phyloP scores from a whole-genome alignment of 345 rosid species.

The Ricinus communis region DNA sequence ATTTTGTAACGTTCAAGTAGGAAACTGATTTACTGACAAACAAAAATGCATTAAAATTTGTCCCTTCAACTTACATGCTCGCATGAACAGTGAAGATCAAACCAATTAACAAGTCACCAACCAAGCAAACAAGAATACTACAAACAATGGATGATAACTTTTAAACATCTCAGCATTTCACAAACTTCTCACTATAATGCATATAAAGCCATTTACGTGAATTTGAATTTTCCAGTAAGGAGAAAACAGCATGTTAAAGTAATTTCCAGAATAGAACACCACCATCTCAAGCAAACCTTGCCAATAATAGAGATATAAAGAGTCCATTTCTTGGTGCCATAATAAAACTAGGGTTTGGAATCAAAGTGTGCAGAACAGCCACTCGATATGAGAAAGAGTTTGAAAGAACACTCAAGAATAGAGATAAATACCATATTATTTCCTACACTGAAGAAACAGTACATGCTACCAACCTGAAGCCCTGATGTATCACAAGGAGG shows the following conservation, averaged over 20 bases:
- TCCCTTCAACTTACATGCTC: background rate
- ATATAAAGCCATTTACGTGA: background rate
- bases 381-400: background rate
- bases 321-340: background rate
- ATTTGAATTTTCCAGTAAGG: background rate
- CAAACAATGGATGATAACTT: background rate
- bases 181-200: background rate
- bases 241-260: background rate
- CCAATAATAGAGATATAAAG: background rate
- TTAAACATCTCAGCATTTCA: background rate
- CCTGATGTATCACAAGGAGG: conserved; percentile 97
- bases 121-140: background rate
- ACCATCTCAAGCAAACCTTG: background rate
- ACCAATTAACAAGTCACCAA: background rate
- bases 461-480: conserved; percentile 68
- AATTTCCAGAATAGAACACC: background rate
- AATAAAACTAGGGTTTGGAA: background rate
- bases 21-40: background rate
- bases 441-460: conserved; percentile 2
- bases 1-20: background rate
- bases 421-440: background rate
- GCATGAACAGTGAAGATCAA: background rate
- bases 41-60: background rate
- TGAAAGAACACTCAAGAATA: background rate
- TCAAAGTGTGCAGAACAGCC: conserved; percentile 3